These are phyloP conservation scores for Raffaelea arxii DNA, from an alignment of 2,329 filamentous ascomycete genomes.

Conservation along the genomic window DNA sequence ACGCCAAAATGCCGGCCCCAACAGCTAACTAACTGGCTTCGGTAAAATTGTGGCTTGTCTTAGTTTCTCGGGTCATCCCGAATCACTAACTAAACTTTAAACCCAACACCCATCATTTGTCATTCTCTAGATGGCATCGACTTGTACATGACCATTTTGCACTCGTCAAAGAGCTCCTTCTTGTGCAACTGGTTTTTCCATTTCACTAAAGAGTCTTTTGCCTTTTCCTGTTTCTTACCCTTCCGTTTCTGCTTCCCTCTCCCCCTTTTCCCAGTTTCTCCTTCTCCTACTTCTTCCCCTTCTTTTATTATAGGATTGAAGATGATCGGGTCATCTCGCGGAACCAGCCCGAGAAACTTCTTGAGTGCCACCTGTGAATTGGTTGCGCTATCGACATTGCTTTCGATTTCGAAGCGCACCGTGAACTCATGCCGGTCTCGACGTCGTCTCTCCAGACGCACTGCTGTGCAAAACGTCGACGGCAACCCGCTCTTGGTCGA, in stretches of 20 bases:
- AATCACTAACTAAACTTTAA: no score
- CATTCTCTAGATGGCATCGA: no score
- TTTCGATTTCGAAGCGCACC: neutral
- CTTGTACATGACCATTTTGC: neutral
- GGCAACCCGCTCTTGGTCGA: neutral
- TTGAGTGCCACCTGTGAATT: neutral
- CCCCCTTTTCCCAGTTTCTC: no score
- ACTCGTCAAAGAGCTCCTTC: neutral
- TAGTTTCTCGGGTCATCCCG: no score
- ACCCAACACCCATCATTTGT: no score
- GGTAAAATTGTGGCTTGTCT: no score
- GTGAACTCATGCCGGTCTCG: neutral
- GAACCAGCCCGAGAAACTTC: neutral
- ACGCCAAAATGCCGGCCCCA: no score
- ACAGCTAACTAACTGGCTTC: no score
- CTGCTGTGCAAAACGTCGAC: neutral
- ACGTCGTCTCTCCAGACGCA: neutral
- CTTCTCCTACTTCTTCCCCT: neutral
- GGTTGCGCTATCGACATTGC: neutral
- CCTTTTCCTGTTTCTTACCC: no score
- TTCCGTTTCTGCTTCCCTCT: no score
- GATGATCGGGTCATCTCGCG: slow-evolving; percentile 1
- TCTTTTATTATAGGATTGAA: slow-evolving; percentile 1
- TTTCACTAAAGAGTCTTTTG: no score
- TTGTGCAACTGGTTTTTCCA: neutral